Percentiles rank a stretch among this genome's conserved stretches.
These are phyloP conservation scores for Fragilaria crotonensis DNA, from an alignment of 108 stramenopile species.

Conservation along the genomic window DNA sequence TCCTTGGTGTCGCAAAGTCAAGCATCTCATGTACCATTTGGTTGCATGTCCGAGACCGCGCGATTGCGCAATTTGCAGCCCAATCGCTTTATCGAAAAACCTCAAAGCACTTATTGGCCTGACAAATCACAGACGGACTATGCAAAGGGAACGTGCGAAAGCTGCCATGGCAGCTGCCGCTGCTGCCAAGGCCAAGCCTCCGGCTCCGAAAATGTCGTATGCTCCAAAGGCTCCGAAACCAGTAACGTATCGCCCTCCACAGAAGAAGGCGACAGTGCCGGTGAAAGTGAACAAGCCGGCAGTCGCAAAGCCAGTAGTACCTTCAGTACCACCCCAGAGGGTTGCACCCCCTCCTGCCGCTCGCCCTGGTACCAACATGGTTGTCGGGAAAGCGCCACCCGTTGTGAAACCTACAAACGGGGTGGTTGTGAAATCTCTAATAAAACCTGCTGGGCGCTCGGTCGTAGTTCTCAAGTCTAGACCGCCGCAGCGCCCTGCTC, in stretches of 20 bases:
- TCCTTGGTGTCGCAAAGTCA: constrained; percentile 88
- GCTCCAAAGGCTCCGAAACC: too few relatives aligned
- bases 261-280: too few relatives aligned
- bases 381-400: not conserved
- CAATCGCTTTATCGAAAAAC: constrained; percentile 35
- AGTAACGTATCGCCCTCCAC: too few relatives aligned
- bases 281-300: too few relatives aligned
- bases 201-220: not conserved
- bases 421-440: not conserved
- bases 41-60: constrained; percentile 53
- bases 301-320: too few relatives aligned
- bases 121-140: constrained; percentile 49
- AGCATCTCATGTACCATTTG: constrained; percentile 82
- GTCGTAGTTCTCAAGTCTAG: not conserved
- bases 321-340: too few relatives aligned
- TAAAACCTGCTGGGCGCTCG: not conserved
- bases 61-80: constrained; percentile 54
- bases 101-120: constrained; percentile 47
- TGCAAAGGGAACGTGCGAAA: constrained; percentile 25
- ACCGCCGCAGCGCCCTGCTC: not conserved
- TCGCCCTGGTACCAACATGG: too few relatives aligned
- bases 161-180: constrained; percentile 19
- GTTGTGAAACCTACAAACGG: not conserved
- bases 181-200: not conserved
- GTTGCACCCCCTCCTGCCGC: too few relatives aligned